These are phyloP conservation scores for Iodosphaeria phyllophila DNA, from an alignment of 2,329 filamentous ascomycete species.

Conservation along the genomic window DNA sequence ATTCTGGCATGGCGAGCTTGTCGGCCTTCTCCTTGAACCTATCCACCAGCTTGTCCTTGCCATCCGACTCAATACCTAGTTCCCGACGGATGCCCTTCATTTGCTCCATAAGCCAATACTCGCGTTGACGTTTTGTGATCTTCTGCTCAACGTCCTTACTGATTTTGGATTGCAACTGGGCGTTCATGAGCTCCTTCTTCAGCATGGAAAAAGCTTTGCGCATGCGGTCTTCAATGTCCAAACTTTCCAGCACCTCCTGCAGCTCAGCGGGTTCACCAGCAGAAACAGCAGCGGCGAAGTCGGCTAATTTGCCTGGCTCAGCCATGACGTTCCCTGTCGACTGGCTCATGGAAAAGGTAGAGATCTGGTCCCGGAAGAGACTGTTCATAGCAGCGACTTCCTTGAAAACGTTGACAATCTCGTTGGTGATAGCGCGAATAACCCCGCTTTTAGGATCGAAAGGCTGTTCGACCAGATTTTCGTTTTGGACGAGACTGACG, in stretches of 20 bases:
- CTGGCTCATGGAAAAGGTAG: constrained; percentile 89
- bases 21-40: constrained; percentile 91
- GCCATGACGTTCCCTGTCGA: constrained; percentile 88
- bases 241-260: constrained; percentile 73
- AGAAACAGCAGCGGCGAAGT: constrained; percentile 95
- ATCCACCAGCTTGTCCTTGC: constrained; percentile 94
- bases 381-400: constrained; percentile 88
- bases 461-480: constrained; percentile 77
- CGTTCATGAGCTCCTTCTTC: constrained; percentile 98
- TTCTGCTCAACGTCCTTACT: constrained; percentile 95
- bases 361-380: constrained; percentile 91
- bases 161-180: constrained; percentile 90
- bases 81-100: constrained; percentile 97
- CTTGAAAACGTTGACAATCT: constrained; percentile 98
- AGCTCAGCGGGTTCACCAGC: constrained; percentile 81
- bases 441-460: constrained; percentile 80
- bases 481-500: constrained; percentile 87
- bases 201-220: constrained; percentile 81
- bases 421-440: constrained; percentile 82
- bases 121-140: constrained; percentile 90
- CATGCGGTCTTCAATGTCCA: constrained; percentile 84
- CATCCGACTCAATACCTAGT: constrained; percentile 89
- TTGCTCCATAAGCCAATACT: constrained; percentile 98
- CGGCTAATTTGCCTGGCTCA: constrained; percentile 85
- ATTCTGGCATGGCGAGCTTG: constrained; percentile 91